Conservation (phyloP, 352 stramenopile genomes). For the Halophytophthora batemanensis region DNA sequence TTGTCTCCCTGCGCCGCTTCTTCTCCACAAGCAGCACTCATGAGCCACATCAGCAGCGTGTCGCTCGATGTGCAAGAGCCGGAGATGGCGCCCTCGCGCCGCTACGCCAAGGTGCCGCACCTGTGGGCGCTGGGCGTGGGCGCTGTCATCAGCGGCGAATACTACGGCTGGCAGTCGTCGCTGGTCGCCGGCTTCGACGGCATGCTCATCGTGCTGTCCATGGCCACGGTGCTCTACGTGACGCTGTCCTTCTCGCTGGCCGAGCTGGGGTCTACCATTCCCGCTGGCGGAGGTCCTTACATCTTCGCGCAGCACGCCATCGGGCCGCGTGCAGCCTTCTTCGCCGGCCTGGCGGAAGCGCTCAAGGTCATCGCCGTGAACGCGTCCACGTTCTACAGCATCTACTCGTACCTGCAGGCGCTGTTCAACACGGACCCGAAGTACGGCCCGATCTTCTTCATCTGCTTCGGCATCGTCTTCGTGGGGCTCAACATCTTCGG, state of each 20-base stretch:
- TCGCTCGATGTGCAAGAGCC: conserved; percentile 8
- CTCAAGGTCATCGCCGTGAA: conserved; percentile 50
- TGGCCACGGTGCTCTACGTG: conserved; percentile 50
- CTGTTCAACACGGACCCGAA: conserved; percentile 29
- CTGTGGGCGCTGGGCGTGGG: conserved; percentile 53
- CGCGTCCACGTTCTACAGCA: conserved; percentile 36
- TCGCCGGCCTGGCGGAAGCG: conserved; percentile 42
- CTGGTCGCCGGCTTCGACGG: conserved; percentile 46
- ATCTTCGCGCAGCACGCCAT: conserved; percentile 49
- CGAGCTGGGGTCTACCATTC: conserved; percentile 44
- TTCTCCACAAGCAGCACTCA: not conserved
- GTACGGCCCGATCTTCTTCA: conserved; percentile 36
- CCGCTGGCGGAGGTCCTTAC: conserved; percentile 46
- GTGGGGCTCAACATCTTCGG: conserved; percentile 44
- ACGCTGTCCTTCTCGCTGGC: conserved; percentile 56
- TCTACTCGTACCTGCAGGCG: conserved; percentile 45
- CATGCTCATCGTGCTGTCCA: conserved; percentile 43
- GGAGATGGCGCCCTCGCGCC: conserved; percentile 11
- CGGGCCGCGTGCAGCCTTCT: conserved; percentile 37
- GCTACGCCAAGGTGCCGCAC: conserved; percentile 40
- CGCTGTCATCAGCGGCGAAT: conserved; percentile 50
- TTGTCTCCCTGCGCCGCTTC: not conserved
- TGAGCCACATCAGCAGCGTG: conserved; percentile 2
- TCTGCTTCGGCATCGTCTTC: conserved; percentile 42
- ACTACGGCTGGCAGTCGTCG: conserved; percentile 51